Percentiles rank a stretch among this genome's conserved stretches.
Conservation (phyloP, 768 basidiomycete genomes). For the Collybia sp. region DNA sequence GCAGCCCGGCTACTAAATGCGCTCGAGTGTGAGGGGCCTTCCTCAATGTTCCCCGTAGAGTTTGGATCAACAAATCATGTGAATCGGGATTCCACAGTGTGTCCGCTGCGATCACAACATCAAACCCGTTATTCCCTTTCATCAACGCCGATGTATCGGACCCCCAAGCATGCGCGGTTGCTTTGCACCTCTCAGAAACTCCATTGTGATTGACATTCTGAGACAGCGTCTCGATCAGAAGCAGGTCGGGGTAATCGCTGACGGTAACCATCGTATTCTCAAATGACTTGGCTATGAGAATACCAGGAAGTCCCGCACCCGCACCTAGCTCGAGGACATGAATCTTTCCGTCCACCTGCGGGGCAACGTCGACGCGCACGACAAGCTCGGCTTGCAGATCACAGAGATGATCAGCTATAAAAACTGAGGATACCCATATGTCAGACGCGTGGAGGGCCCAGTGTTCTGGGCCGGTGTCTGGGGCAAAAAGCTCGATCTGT, state of each 20-base stretch:
- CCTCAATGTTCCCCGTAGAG: slow-evolving; percentile 44
- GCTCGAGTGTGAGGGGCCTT: slow-evolving; percentile 40
- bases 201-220: slow-evolving; percentile 53
- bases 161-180: slow-evolving; percentile 64
- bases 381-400: slow-evolving; percentile 32
- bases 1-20: slow-evolving; percentile 69
- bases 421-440: slow-evolving; percentile 68
- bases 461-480: slow-evolving; percentile 63
- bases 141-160: slow-evolving; percentile 33
- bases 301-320: slow-evolving; percentile 70
- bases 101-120: slow-evolving; percentile 69
- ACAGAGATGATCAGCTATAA: slow-evolving; percentile 60
- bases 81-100: slow-evolving; percentile 72
- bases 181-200: slow-evolving; percentile 42
- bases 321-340: slow-evolving; percentile 71
- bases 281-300: slow-evolving; percentile 52
- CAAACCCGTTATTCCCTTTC: slow-evolving; percentile 35
- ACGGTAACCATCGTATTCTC: slow-evolving; percentile 37
- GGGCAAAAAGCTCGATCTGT: slow-evolving; percentile 45
- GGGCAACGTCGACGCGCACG: neutral
- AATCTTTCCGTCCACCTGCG: slow-evolving; percentile 5
- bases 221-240: slow-evolving; percentile 51
- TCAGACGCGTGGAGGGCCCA: slow-evolving; percentile 78
- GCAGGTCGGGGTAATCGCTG: slow-evolving; percentile 71
- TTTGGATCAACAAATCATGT: slow-evolving; percentile 49